A percentile compares a stretch with the other conserved stretches of the same genome.
Conservation (phyloP, 345 rosid species). For the Adansonia digitata region DNA sequence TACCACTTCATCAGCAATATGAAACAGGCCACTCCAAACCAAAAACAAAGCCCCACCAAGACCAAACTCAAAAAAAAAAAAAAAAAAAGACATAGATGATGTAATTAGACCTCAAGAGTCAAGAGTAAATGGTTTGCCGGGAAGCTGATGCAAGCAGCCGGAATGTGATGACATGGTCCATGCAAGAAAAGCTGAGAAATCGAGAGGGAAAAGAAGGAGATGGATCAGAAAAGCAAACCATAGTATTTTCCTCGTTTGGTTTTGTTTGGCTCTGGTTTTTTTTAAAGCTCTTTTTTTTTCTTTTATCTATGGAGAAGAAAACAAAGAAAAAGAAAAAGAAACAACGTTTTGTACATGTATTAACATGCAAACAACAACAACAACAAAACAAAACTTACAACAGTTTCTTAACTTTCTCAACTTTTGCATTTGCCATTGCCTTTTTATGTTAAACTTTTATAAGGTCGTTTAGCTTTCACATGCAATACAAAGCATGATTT, state of each 20-base stretch:
- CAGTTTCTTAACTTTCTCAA: neutral
- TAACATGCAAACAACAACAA: neutral
- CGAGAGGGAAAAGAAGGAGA: conserved; percentile 18
- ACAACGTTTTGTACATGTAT: neutral
- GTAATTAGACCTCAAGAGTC: conserved; percentile 27
- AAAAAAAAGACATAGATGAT: neutral
- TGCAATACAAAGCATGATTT: too few relatives aligned
- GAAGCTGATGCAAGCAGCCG: conserved; percentile 25
- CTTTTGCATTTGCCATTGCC: neutral
- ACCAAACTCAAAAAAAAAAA: neutral
- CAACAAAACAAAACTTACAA: neutral
- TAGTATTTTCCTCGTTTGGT: conserved; percentile 1
- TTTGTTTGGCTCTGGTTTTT: conserved; percentile 7
- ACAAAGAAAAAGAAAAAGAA: neutral
- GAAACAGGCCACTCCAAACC: conserved; percentile 3
- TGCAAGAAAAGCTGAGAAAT: conserved; percentile 27
- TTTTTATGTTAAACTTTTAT: too few relatives aligned
- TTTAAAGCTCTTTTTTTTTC: neutral
- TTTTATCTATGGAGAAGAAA: neutral
- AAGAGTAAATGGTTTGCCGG: conserved; percentile 17
- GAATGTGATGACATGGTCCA: conserved; percentile 21
- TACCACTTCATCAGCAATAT: neutral
- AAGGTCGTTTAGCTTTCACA: too few relatives aligned
- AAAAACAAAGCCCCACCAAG: neutral
- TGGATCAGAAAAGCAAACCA: conserved; percentile 30